Conservation (phyloP, 1,139 yeast species). For the Meyerozyma elateridarum region DNA sequence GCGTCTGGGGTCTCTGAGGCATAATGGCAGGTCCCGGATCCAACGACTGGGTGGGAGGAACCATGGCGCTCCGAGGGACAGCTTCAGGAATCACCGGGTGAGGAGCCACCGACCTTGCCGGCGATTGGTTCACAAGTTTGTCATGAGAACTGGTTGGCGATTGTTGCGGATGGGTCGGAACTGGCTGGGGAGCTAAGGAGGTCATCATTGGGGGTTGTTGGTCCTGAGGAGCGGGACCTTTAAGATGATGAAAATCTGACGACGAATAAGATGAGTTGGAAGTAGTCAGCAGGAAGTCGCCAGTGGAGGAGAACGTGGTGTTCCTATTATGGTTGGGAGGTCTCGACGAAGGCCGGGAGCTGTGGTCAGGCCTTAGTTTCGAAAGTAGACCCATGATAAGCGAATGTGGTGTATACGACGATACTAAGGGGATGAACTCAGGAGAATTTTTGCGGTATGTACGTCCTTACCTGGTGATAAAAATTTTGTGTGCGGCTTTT, state of each 20-base stretch:
- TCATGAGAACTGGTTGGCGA: no score
- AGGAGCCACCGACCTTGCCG: not conserved
- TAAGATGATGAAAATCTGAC: not conserved
- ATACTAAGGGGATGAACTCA: no score
- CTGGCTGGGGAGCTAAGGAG: not conserved
- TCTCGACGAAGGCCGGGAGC: no score
- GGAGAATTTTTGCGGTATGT: no score
- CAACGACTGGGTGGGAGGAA: not conserved
- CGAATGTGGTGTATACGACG: no score
- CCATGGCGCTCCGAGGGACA: not conserved
- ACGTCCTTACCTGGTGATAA: no score
- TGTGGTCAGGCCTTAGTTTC: not conserved
- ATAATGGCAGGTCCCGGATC: not conserved
- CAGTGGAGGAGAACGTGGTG: slow-evolving; percentile 1
- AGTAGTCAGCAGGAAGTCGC: slow-evolving; percentile 4
- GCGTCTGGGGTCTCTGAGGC: not conserved
- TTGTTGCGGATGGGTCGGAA: no score
- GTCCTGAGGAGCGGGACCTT: not conserved
- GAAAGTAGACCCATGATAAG: slow-evolving; percentile 1
- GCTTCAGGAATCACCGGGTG: not conserved
- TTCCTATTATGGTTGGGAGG: slow-evolving; percentile 1
- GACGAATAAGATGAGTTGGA: slow-evolving; percentile 4
- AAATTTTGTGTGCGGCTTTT: no score
- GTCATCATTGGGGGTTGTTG: not conserved
- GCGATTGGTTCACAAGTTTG: not conserved